phyloP scores from a whole-genome alignment of 2,329 filamentous ascomycete species.

The Aspergillus carbonarius region DNA sequence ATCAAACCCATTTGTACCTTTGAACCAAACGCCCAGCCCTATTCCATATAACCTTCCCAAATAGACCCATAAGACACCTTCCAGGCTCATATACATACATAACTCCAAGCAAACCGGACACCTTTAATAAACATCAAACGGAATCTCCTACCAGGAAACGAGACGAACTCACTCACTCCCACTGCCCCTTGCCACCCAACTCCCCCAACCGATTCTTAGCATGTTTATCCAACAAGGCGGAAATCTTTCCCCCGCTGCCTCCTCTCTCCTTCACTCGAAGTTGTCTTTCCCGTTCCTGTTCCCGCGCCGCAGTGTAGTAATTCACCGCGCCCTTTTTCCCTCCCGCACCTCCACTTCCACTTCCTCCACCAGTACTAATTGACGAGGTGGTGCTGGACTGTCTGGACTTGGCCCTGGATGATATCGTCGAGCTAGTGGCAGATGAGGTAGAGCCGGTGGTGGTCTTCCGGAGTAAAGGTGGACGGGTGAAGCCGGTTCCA shows the following conservation, averaged over 20 bases:
- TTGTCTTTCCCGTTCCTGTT: conserved; percentile 58
- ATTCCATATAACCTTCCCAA: not conserved
- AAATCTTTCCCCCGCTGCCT: conserved; percentile 39
- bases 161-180: conserved; percentile 34
- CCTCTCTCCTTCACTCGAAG: conserved; percentile 52
- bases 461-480: conserved; percentile 31
- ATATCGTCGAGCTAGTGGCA: not conserved
- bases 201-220: conserved; percentile 39
- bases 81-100: not conserved
- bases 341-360: conserved; percentile 24
- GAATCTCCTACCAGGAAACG: too few relatives aligned
- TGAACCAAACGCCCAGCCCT: too few relatives aligned
- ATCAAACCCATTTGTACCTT: too few relatives aligned
- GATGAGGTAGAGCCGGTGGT: conserved; percentile 33
- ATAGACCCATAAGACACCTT: not conserved
- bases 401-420: conserved; percentile 18
- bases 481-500: conserved; percentile 35
- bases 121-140: not conserved
- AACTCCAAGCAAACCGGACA: not conserved
- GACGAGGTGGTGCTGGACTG: not conserved
- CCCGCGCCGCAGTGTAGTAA: conserved; percentile 55
- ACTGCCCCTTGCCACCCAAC: conserved; percentile 38
- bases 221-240: conserved; percentile 41
- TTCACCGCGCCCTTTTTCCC: conserved; percentile 61
- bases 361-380: not conserved